Conservation (phyloP, 2,329 filamentous ascomycete species). For the Calonectria honghensis region DNA sequence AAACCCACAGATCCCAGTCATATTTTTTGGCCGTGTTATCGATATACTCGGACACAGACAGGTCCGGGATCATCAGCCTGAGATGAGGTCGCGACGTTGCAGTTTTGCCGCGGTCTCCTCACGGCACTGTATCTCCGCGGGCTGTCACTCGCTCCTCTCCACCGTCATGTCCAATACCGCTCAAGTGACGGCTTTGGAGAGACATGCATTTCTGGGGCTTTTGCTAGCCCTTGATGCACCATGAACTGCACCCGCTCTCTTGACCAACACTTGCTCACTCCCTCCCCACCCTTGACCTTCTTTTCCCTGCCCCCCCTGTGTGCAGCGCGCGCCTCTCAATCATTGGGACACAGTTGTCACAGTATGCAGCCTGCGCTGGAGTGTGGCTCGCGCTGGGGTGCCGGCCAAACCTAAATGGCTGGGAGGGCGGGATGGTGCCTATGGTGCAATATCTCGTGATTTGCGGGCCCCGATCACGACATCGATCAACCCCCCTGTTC, state of each 20-base stretch:
- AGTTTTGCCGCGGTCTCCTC: slow-evolving; percentile 31
- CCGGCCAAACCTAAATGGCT: slow-evolving; percentile 53
- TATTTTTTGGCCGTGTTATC: slow-evolving; percentile 7
- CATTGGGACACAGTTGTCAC: slow-evolving; percentile 53
- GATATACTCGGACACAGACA: slow-evolving; percentile 13
- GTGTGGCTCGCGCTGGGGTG: slow-evolving; percentile 49
- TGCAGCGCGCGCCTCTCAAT: slow-evolving; percentile 41
- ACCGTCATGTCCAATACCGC: slow-evolving; percentile 38
- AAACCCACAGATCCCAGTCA: slow-evolving; percentile 7
- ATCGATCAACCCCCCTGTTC: slow-evolving; percentile 51
- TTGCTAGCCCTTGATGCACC: slow-evolving; percentile 39
- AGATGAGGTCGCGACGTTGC: slow-evolving; percentile 23
- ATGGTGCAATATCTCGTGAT: slow-evolving; percentile 80
- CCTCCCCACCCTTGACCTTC: slow-evolving; percentile 39
- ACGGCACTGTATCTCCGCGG: slow-evolving; percentile 34
- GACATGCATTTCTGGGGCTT: slow-evolving; percentile 40
- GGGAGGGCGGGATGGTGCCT: slow-evolving; percentile 65
- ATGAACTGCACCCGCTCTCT: slow-evolving; percentile 43
- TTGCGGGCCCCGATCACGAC: slow-evolving; percentile 57
- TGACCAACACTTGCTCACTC: slow-evolving; percentile 30
- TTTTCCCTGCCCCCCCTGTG: slow-evolving; percentile 41
- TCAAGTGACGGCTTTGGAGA: slow-evolving; percentile 48
- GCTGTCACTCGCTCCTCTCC: slow-evolving; percentile 30
- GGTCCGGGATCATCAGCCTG: slow-evolving; percentile 23
- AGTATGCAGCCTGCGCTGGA: slow-evolving; percentile 44